Evolutionary conservation across 2,329 filamentous ascomycete genomes (phyloP).

Genomic region (Fusarium illudens): DNA sequence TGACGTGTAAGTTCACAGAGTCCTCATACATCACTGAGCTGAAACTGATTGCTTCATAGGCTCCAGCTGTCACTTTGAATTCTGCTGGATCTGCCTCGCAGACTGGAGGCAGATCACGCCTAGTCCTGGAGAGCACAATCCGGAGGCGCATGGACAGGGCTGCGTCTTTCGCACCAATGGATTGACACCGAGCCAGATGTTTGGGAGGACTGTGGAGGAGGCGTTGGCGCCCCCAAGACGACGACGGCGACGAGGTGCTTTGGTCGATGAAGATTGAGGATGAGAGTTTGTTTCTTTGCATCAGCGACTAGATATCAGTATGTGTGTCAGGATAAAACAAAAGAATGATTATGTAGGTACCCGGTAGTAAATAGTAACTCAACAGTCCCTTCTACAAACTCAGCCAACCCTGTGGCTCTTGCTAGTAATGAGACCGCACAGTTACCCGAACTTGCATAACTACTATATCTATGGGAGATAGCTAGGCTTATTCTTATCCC

Average conservation of each 20-base stretch:
- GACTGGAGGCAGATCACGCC: constrained; percentile 11
- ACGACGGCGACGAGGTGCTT: neutral
- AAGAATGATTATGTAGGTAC: neutral
- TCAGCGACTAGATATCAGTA: neutral
- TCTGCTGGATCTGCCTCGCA: constrained; percentile 21
- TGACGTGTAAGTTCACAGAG: constrained; percentile 7
- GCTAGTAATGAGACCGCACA: no score
- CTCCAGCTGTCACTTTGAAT: constrained; percentile 12
- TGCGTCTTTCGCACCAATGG: constrained; percentile 12
- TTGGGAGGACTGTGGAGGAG: neutral
- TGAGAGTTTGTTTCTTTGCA: neutral
- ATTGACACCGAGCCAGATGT: constrained; percentile 6
- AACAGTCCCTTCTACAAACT: neutral
- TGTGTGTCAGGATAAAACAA: neutral
- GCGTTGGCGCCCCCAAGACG: neutral
- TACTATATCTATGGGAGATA: no score
- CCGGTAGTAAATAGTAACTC: neutral
- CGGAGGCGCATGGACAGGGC: constrained; percentile 2
- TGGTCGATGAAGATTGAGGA: neutral
- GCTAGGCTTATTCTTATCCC: no score
- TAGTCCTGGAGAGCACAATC: neutral
- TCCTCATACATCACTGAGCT: neutral
- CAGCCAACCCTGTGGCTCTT: neutral
- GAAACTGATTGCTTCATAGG: neutral
- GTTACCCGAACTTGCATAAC: no score